Percentiles rank a stretch among this genome's conserved stretches.
Evolutionary conservation across 306 rosid species (phyloP).

Genomic region (Cercis canadensis): DNA sequence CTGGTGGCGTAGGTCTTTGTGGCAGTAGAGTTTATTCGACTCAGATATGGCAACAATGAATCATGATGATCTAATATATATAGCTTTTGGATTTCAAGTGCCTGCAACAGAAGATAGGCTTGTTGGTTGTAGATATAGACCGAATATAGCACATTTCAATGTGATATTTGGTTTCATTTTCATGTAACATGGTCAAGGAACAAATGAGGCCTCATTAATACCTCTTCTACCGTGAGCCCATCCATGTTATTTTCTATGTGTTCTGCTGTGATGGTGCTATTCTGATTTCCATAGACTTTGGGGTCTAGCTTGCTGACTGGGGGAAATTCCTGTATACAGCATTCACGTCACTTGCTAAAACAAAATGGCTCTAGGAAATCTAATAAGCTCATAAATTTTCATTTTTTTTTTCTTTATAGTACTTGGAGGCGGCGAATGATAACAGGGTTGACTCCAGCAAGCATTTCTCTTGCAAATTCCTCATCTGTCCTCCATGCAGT

Average conservation of each 20-base stretch:
- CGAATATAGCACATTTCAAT: constrained; percentile 14
- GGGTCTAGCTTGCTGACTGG: constrained; percentile 79
- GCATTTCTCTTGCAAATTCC: constrained; percentile 92
- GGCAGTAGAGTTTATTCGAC: constrained; percentile 77
- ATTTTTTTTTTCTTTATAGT: constrained; percentile 24
- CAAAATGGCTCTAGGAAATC: constrained; percentile 3
- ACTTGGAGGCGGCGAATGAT: constrained; percentile 73
- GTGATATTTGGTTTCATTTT: constrained; percentile 8
- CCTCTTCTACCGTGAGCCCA: constrained; percentile 68
- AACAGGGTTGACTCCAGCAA: constrained; percentile 97
- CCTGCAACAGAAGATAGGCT: constrained; percentile 49
- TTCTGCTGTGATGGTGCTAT: constrained; percentile 67
- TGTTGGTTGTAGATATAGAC: not conserved
- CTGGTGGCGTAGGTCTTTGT: constrained; percentile 84
- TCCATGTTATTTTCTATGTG: constrained; percentile 61
- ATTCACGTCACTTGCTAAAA: constrained; percentile 12
- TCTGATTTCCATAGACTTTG: constrained; percentile 68
- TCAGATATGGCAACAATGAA: constrained; percentile 75
- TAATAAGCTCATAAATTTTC: not conserved
- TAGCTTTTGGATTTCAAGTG: constrained; percentile 61
- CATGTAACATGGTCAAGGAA: not conserved
- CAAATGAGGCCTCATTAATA: constrained; percentile 31
- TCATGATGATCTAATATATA: constrained; percentile 91
- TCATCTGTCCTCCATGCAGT: constrained; percentile 95
- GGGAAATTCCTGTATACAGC: constrained; percentile 73